A percentile compares a stretch with the other conserved stretches of the same genome.
Evolutionary conservation across 257 asterid species (phyloP).

Genomic region (Jacaranda copaia): DNA sequence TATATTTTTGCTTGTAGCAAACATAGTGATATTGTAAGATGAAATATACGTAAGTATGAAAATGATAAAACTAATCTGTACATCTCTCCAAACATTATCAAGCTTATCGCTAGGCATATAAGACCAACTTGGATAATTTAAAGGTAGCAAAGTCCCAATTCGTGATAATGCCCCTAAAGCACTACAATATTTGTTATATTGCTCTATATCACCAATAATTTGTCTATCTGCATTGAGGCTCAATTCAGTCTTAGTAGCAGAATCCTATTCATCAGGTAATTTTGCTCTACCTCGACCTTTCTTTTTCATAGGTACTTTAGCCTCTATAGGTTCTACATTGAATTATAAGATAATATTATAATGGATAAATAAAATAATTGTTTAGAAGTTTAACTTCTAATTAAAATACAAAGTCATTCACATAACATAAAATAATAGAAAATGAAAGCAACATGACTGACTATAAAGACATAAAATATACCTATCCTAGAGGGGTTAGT

Average conservation of each 20-base stretch:
- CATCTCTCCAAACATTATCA: too few relatives aligned
- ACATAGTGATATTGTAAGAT: too few relatives aligned
- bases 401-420: too few relatives aligned
- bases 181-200: neutral
- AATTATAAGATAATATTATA: neutral
- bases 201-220: neutral
- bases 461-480: neutral
- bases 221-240: neutral
- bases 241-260: neutral
- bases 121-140: too few relatives aligned
- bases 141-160: too few relatives aligned
- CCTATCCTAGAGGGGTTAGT: neutral
- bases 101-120: too few relatives aligned
- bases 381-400: too few relatives aligned
- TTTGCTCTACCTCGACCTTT: neutral
- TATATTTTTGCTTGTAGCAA: too few relatives aligned
- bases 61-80: too few relatives aligned
- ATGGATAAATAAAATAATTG: neutral
- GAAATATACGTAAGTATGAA: too few relatives aligned
- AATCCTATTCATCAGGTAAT: neutral
- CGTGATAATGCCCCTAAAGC: neutral
- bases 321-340: neutral
- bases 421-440: too few relatives aligned
- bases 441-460: too few relatives aligned
- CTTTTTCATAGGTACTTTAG: neutral